These are phyloP conservation scores for Pyrenula aspistea DNA, from an alignment of 495 filamentous ascomycete genomes.

Conservation along the genomic window DNA sequence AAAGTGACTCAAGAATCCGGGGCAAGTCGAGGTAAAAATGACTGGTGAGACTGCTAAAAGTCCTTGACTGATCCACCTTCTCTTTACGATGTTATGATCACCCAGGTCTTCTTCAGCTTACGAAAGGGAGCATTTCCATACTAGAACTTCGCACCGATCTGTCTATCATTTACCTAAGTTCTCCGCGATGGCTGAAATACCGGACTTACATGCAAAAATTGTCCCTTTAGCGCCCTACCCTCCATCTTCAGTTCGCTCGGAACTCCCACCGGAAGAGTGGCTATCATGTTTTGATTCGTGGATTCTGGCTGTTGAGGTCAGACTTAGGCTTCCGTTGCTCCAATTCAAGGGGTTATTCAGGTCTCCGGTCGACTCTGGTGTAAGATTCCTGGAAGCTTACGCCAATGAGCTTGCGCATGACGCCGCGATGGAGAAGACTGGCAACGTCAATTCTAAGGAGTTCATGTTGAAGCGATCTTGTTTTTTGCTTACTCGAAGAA, in stretches of 20 bases:
- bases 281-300: background rate
- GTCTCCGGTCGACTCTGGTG: background rate
- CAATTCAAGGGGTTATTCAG: background rate
- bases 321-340: background rate
- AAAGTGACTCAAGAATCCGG: no score
- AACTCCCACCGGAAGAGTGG: background rate
- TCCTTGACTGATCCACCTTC: no score
- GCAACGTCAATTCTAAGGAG: background rate
- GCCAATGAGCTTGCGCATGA: background rate
- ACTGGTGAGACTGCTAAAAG: no score
- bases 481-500: constrained; percentile 46
- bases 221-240: background rate
- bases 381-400: background rate
- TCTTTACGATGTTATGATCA: no score
- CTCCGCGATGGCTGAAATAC: no score
- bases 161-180: no score
- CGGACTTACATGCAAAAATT: constrained; percentile 4
- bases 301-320: background rate
- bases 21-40: no score
- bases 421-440: background rate
- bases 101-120: no score
- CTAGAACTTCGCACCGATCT: no score
- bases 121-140: no score
- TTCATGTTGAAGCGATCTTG: constrained; percentile 41
- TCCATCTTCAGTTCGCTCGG: background rate